Evolutionary conservation across 352 stramenopile genomes (phyloP), one percentile per base, ranked within the genome.

Genomic region (Globisporangium uncinulatum): DNA sequence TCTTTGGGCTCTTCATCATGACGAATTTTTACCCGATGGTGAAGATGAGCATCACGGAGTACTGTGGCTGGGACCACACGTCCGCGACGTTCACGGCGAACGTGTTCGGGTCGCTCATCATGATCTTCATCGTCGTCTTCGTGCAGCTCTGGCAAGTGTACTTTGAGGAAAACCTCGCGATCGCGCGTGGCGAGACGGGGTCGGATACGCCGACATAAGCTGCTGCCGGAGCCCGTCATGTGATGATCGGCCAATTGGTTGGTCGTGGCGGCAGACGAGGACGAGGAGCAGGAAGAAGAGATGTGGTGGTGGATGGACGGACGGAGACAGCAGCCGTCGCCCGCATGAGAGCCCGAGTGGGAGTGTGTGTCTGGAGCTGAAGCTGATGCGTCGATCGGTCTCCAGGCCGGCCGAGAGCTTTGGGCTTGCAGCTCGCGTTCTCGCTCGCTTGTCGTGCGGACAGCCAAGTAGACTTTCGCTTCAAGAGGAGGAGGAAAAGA

Each of bases 31-130:
- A 91, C 73, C 86, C 86, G 52, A 95, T 95, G 86, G 86, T 95
- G 57, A 92, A 92, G 75, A 95, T 95, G 86, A 95, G 86, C 73
- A 87, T 95, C 65, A 87, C 79, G 21, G 80, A 91, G 72, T 95
- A 95, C 76, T 92, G 78, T 75, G 85, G 85, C 11, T 95, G 85
- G 85, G 82, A 92, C 62, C 85, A 95, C 79, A 95, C 81, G 29
- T 60, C 71, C 14, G 79, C 82, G 24, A 95, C 85, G 8, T 92
- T 92, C 68, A 80, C 80, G 46, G 85, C 81, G 4, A 93, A 93
- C 67, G 71, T 95, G 29, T 89, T 95, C 57, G 83, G 83, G 29
- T 92, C 79, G 63, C 64, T 95, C 54, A 59, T 95, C 43, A 69
- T 95, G 55, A 74, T 95, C 42, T 84, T 84, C 67, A 70, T 95